Conservation (phyloP, 345 rosid species). For the Sapria himalayana region DNA sequence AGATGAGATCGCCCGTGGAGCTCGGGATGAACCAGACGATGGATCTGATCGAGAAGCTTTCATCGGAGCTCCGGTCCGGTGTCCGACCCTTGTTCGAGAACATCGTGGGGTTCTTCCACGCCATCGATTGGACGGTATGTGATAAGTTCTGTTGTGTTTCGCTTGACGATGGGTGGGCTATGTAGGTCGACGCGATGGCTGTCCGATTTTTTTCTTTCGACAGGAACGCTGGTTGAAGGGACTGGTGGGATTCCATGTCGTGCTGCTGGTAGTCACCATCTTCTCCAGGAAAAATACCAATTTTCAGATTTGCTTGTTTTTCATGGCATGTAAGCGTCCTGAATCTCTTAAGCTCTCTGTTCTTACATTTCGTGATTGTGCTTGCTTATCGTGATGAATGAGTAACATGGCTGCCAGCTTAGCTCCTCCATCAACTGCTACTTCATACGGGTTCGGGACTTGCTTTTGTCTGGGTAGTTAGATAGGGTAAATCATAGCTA, state of each 20-base stretch:
- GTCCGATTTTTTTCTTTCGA: not conserved
- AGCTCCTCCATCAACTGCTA: too few species aligned
- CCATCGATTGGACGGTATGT: conserved; percentile 80
- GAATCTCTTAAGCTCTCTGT: not conserved
- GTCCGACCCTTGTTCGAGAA: conserved; percentile 60
- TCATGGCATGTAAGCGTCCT: conserved; percentile 39
- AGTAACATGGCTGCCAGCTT: too few species aligned
- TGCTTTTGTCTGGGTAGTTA: too few species aligned
- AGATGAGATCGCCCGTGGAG: conserved; percentile 46
- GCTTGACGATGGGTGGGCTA: too few species aligned
- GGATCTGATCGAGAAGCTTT: conserved; percentile 68
- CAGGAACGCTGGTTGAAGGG: conserved; percentile 81
- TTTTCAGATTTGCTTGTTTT: conserved; percentile 72
- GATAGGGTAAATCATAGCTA: too few species aligned
- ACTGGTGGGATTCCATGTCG: conserved; percentile 37
- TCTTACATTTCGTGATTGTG: not conserved
- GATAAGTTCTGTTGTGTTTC: too few species aligned
- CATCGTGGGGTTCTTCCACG: conserved; percentile 70
- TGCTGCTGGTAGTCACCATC: conserved; percentile 29
- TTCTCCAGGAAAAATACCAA: conserved; percentile 46
- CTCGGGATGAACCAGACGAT: conserved; percentile 59
- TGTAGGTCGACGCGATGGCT: too few species aligned
- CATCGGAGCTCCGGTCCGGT: conserved; percentile 61
- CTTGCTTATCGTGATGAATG: too few species aligned
- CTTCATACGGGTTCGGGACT: too few species aligned